Base-by-base conservation (phyloP, 177 flowering plant genomes). In the Vitis hybrid region DNA sequence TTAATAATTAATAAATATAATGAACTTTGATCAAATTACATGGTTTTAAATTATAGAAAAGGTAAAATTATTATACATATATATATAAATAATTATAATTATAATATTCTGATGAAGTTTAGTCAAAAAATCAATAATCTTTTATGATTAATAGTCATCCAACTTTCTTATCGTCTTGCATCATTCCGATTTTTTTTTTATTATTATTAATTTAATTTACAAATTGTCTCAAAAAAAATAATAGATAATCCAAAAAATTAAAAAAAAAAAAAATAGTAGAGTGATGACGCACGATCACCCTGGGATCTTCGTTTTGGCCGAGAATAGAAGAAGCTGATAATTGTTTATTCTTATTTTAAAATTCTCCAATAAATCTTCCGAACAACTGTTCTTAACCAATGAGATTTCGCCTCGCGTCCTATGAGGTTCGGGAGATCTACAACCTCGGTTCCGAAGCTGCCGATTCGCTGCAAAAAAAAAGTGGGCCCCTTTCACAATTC, bases 341-440 rank as follows among this genome's bases (percentile, higher is more conserved):
- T 56, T n/a, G 1, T 3, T 9, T 6, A 6, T 18, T 39, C 6
- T 54, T 62, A 60, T 52, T 21, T 18, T 7, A 18, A 18, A 21
- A 51, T 55, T 11, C 19, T 10, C 50, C 56, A 59, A 60, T 49
- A 17, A 69, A 49, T 57, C 64, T 50, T 6, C 5, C 11, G 39
- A 56, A 60, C 73, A 55, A 32, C 62, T 60, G 62, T 72, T 72
- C 11, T 21, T 15, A 10, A 0, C 75, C 62, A 72, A 66, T 54
- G 1, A 52, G 0, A 2, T 3, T 0, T 0, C 23, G 54, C 17
- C 70, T 51, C 73, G 70, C 26, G 56, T 62, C 4, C 9, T 6
- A 1, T 23, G 9, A 66, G 74, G 74, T 19, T 70, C 76, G 80
- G 80, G 65, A 66, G 74, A 77, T 77, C 80, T 77, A 51, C 51